These are phyloP conservation scores for Cenchrus fungigraminus DNA, from an alignment of 176 grass and related monocot species.

Conservation along the genomic window DNA sequence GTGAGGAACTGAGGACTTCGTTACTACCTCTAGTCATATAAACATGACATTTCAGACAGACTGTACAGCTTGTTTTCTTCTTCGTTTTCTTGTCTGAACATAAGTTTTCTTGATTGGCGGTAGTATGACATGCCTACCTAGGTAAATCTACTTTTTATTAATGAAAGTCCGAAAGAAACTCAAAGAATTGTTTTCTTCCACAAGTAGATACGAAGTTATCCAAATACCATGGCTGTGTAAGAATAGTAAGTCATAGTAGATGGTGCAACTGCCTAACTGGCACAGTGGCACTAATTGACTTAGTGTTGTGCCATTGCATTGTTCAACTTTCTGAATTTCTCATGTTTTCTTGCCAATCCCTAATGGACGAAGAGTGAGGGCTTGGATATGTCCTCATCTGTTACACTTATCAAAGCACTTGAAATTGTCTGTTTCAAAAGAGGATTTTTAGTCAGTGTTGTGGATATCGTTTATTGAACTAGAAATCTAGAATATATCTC, in stretches of 20 bases:
- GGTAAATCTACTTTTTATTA: background rate
- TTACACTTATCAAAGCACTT: background rate
- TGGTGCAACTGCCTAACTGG: slow-evolving; percentile 20
- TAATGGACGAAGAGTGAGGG: background rate
- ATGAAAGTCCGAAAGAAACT: background rate
- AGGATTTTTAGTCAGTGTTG: background rate
- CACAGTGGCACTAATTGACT: background rate
- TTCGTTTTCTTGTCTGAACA: background rate
- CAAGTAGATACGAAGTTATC: background rate
- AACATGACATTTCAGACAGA: background rate
- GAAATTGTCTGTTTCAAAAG: background rate
- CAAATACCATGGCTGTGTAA: background rate
- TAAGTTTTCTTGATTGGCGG: background rate
- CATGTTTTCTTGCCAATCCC: background rate
- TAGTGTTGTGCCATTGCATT: slow-evolving; percentile 11
- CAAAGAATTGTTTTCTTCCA: background rate
- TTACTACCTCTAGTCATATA: background rate
- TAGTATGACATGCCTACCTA: background rate
- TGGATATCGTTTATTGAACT: slow-evolving; percentile 1
- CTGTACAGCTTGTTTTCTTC: background rate
- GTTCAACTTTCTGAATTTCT: background rate
- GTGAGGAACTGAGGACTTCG: background rate
- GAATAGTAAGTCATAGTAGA: background rate
- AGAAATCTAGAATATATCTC: background rate
- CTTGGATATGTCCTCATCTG: background rate